Evolutionary conservation across 2,329 filamentous ascomycete species (phyloP), one percentile per base, ranked within the genome.

Genomic region (Fusarium sp.): DNA sequence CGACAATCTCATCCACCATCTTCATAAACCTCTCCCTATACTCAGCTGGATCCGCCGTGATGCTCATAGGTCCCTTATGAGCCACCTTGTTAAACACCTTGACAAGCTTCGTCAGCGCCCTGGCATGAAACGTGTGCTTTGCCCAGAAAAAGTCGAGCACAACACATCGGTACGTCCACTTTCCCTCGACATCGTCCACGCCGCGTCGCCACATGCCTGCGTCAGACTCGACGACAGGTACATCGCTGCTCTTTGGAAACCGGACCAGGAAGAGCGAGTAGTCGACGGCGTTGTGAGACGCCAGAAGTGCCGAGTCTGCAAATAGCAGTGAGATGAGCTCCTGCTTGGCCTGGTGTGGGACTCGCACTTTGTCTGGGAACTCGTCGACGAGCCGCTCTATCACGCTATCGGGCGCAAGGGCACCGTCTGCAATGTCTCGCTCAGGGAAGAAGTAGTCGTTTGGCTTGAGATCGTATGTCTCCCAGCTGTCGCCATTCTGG

Each of bases 91-190:
- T 91, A 68, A 88, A 90, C 0, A 81, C 76, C 44, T 83, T 83
- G 56, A 92, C 84, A 32, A 91, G 73, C 0, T 83, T 81, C 0
- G 89, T 91, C 83, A 92, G 84, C 1, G 85, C 79, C 72, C 83
- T 85, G 1, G 90, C 86, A 50, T 86, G 88, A 0, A 88, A 68
- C 65, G 88, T 89, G 74, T 91, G 88, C 74, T 89, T 91, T 0
- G 88, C 85, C 90, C 90, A 92, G 78, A 92, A 91, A 76, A 93
- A 92, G 73, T 92, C 90, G 31, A 92, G 78, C 12, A 92, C 75
- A 0, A 88, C 83, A 4, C 84, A 87, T 3, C 89, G 83, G 69
- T 91, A 92, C 11, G 88, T 78, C 80, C 88, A 89, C 65, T 85
- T 85, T 0, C 85, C 85, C 67, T 91, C 86, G 0, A 81, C 78